These are phyloP conservation scores for Termitomyces sp. DNA, from an alignment of 768 basidiomycete genomes.

Conservation along the genomic window DNA sequence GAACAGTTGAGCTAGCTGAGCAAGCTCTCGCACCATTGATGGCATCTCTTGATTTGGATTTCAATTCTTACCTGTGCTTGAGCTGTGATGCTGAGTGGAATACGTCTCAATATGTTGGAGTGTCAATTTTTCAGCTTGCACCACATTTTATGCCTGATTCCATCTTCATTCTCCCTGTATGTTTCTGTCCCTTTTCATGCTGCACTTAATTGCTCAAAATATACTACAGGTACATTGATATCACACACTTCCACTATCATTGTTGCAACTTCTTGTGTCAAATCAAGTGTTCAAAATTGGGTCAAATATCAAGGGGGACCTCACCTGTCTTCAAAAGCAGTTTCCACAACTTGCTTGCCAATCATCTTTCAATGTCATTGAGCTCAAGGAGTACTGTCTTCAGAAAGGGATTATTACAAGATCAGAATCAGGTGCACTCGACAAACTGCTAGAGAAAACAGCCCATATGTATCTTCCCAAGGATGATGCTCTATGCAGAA, in stretches of 20 bases:
- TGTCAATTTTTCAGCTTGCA: too few species aligned
- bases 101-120: too few species aligned
- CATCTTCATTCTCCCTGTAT: neutral
- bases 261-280: slow-evolving; percentile 1
- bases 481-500: neutral
- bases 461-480: neutral
- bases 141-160: too few species aligned
- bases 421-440: neutral
- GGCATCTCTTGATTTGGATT: too few species aligned
- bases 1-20: too few species aligned
- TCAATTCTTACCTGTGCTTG: too few species aligned
- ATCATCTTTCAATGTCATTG: slow-evolving; percentile 2
- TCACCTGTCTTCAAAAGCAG: slow-evolving; percentile 5
- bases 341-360: slow-evolving; percentile 4
- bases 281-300: slow-evolving; percentile 12
- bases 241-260: neutral
- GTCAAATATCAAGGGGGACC: neutral
- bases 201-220: too few species aligned
- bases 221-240: neutral
- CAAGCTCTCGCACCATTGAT: too few species aligned
- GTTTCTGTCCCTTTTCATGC: neutral
- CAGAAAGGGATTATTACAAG: neutral
- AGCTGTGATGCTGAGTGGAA: too few species aligned
- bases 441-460: neutral
- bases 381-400: slow-evolving; percentile 12